Evolutionary conservation across 768 basidiomycete species (phyloP).

Genomic region (Lanmaoa rubissima): DNA sequence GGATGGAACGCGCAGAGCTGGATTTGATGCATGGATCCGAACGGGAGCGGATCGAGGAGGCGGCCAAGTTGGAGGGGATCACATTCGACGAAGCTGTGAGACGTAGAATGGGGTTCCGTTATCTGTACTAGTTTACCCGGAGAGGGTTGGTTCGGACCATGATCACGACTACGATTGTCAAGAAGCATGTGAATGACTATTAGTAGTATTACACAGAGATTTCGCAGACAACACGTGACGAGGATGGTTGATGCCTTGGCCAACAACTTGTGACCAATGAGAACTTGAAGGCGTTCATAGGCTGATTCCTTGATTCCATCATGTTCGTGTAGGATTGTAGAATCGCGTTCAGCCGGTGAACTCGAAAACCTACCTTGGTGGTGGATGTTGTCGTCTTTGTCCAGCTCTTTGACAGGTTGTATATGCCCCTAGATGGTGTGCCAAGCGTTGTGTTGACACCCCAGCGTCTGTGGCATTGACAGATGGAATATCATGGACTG

Average conservation of each 20-base stretch:
- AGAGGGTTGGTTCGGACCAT: no score
- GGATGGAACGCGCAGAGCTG: conserved; percentile 49
- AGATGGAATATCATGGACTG: no score
- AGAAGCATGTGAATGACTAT: no score
- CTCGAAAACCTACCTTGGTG: no score
- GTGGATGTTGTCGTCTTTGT: neutral
- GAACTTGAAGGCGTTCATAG: neutral
- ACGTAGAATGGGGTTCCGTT: conserved; percentile 56
- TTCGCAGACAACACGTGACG: neutral
- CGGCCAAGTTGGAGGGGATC: conserved; percentile 57
- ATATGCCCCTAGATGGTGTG: no score
- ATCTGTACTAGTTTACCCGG: conserved; percentile 43
- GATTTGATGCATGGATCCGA: conserved; percentile 43
- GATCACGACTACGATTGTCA: no score
- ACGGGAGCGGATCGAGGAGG: conserved; percentile 52
- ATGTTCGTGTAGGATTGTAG: neutral
- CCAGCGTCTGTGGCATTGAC: no score
- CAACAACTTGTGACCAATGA: no score
- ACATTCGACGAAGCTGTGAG: conserved; percentile 59
- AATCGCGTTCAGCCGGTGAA: neutral
- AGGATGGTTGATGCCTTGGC: neutral
- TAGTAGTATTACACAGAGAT: neutral
- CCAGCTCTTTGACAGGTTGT: no score
- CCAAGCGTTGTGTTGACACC: no score
- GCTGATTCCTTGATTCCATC: neutral